A percentile compares a stretch with the other conserved stretches of the same genome.
Conservation (phyloP, 805 yeast species). For the Yarrowia alimentaria region DNA sequence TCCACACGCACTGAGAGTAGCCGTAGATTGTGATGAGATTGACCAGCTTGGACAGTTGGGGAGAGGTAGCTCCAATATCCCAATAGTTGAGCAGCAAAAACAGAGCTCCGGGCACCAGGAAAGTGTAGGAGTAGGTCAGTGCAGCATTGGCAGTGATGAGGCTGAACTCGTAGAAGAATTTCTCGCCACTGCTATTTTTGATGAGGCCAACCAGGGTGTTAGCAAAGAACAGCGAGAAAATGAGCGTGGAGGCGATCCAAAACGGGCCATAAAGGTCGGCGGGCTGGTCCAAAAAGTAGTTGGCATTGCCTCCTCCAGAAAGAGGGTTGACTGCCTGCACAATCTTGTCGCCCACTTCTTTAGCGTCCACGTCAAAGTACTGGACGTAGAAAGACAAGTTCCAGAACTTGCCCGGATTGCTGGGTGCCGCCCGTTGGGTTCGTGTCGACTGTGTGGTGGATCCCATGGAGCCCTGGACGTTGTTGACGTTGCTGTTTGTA, state of each 20-base stretch:
- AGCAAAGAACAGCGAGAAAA: conserved; percentile 70
- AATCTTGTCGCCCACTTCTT: conserved; percentile 57
- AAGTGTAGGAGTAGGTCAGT: conserved; percentile 73
- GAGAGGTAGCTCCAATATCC: conserved; percentile 50
- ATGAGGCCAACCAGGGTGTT: conserved; percentile 66
- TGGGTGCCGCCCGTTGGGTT: conserved; percentile 10
- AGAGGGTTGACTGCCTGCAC: conserved; percentile 59
- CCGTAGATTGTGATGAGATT: conserved; percentile 76
- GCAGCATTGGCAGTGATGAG: conserved; percentile 66
- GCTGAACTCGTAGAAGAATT: conserved; percentile 59
- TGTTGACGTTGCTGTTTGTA: conserved; percentile 3
- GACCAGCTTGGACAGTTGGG: conserved; percentile 45
- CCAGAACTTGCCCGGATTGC: conserved; percentile 16
- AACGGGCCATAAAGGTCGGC: conserved; percentile 84
- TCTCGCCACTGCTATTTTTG: conserved; percentile 47
- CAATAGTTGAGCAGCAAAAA: conserved; percentile 55
- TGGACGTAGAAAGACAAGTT: conserved; percentile 55
- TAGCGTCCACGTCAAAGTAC: conserved; percentile 68
- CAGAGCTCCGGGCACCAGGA: conserved; percentile 58
- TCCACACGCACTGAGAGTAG: conserved; percentile 79
- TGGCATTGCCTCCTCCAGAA: conserved; percentile 32
- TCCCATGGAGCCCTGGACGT: conserved; percentile 7
- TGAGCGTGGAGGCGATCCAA: conserved; percentile 85
- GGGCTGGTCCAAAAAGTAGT: conserved; percentile 42
- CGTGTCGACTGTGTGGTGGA: conserved; percentile 5